Evolutionary conservation across 148 eudicot species (phyloP).

Genomic region (Talinum fruticosum): DNA sequence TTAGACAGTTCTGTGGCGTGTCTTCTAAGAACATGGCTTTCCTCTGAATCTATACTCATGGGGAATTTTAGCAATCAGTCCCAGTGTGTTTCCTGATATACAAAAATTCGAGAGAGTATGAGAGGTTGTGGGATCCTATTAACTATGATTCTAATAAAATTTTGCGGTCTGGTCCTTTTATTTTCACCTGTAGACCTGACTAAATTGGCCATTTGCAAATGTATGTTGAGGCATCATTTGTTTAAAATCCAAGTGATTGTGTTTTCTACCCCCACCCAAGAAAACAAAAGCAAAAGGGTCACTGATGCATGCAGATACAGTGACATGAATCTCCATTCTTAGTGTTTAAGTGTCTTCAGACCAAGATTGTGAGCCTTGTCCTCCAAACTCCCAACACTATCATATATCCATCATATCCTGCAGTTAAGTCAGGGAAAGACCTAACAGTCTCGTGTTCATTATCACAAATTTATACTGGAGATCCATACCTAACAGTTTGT

Average conservation of each 20-base stretch:
- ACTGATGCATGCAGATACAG: too few relatives aligned
- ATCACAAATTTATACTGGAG: not conserved
- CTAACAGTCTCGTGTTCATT: not conserved
- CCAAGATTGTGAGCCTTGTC: not conserved
- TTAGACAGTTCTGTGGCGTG: not conserved
- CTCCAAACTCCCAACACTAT: too few relatives aligned
- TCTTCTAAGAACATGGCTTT: not conserved
- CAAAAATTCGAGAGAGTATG: not conserved
- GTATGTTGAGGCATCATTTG: too few relatives aligned
- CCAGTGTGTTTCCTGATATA: not conserved
- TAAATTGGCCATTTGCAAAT: too few relatives aligned
- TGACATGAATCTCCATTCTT: not conserved
- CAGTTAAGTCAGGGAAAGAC: not conserved
- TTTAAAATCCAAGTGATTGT: too few relatives aligned
- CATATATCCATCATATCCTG: not conserved
- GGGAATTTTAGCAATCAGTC: not conserved
- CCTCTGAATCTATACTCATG: not conserved
- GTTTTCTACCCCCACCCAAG: not conserved
- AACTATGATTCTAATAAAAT: too few relatives aligned
- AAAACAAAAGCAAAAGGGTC: too few relatives aligned
- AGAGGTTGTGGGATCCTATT: not conserved
- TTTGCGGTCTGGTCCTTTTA: too few relatives aligned
- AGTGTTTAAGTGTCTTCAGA: not conserved
- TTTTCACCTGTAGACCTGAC: too few relatives aligned
- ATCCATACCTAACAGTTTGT: slow-evolving; percentile 5